Evolutionary conservation across 2,329 filamentous ascomycete species (phyloP).

Genomic region (Aspergillus tanneri): DNA sequence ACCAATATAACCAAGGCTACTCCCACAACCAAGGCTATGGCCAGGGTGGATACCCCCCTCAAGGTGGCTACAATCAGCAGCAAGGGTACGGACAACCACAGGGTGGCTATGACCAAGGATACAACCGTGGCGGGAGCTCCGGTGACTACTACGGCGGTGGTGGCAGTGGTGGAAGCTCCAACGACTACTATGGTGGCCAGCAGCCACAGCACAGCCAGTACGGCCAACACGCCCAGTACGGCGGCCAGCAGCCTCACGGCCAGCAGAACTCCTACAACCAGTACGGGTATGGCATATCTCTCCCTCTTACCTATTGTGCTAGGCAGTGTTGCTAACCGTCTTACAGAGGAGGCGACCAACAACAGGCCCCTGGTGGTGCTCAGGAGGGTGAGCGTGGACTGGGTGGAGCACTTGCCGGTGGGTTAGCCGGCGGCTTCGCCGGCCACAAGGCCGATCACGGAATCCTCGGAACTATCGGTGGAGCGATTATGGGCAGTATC

Average conservation of each 20-base stretch:
- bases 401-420: conserved; percentile 48
- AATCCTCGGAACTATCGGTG: conserved; percentile 49
- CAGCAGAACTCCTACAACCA: conserved; percentile 20
- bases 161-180: conserved; percentile 13
- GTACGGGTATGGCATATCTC: conserved; percentile 22
- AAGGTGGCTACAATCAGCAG: conserved; percentile 28
- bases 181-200: conserved; percentile 22
- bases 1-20: conserved; percentile 26
- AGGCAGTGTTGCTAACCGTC: conserved; percentile 1
- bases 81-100: conserved; percentile 29
- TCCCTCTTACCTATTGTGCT: not conserved
- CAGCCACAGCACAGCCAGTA: conserved; percentile 20
- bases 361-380: conserved; percentile 37
- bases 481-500: conserved; percentile 48
- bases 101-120: conserved; percentile 29
- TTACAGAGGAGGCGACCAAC: conserved; percentile 26
- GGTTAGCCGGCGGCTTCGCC: conserved; percentile 47
- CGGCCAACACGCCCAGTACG: conserved; percentile 19
- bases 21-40: conserved; percentile 26
- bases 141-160: conserved; percentile 19
- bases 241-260: conserved; percentile 20
- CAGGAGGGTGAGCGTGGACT: conserved; percentile 49
- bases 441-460: conserved; percentile 51
- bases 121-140: conserved; percentile 24
- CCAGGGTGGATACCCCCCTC: conserved; percentile 21